Evolutionary conservation across 2,329 filamentous ascomycete species (phyloP), one percentile per base, ranked within the genome.

Genomic region (Fusarium penzigii): DNA sequence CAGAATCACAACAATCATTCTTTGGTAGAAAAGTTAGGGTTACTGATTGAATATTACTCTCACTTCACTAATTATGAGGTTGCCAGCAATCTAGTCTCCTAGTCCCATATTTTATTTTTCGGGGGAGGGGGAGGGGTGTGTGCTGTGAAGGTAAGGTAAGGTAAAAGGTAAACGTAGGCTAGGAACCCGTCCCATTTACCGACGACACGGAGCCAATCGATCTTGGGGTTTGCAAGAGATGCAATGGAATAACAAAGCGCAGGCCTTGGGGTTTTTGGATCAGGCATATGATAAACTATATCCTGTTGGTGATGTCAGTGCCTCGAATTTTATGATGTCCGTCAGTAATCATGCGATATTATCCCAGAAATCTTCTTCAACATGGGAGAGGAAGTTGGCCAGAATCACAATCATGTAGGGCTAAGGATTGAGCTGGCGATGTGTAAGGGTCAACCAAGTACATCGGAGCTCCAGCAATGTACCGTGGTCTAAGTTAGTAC

Each of bases 361-460:
- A 56, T 52, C 57, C 53, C 62, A 48, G 48, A 60, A 52, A 61
- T 59, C 48, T 51, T 63, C 53, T 51, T 59, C 59, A 47, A 7
- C 20, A 25, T 25, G 20, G 20, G 20, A 25, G 20, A 25, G 20
- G 20, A 25, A 25, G 20, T 25, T 25, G 20, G 20, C 20, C 7
- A 25, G 20, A 7, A 25, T 25, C 20, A 7, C 4, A 25, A 59
- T 58, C 61, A 59, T 65, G 61, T 61, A 65, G 62, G 63, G 63
- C 62, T 65, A 65, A 63, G 46, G 55, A 57, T 59, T 64, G 54
- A 62, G 57, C 57, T 61, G 62, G 61, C 57, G 55, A 59, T 56
- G 48, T 42, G 40, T 47, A 57, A 44, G 42, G 39, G 32, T 36
- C 20, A 25, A 25, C 20, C 7, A 25, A 25, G 20, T 25, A 25